phyloP scores from a whole-genome alignment of 2,329 filamentous ascomycete genomes.

The Neofusicoccum parvum region DNA sequence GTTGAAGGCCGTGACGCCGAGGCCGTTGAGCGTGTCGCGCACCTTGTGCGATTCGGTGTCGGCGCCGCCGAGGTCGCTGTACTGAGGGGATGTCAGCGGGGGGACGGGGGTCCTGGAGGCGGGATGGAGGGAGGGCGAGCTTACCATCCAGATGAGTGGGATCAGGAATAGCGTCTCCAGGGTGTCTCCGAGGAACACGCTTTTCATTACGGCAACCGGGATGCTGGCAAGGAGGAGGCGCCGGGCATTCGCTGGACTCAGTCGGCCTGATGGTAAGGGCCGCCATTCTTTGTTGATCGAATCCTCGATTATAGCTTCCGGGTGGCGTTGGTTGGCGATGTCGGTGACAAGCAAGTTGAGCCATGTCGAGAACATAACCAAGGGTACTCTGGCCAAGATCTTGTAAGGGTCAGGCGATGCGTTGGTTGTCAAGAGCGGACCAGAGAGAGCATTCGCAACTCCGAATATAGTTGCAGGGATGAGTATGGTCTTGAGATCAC shows the following conservation, averaged over 20 bases:
- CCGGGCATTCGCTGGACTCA: conserved; percentile 27
- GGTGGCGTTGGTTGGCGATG: conserved; percentile 35
- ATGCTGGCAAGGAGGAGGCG: conserved; percentile 24
- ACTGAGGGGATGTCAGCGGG: conserved; percentile 24
- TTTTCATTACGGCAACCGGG: conserved; percentile 23
- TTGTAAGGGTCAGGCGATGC: conserved; percentile 1
- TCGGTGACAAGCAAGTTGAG: conserved; percentile 28
- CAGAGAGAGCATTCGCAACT: not conserved
- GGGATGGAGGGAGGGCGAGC: not conserved
- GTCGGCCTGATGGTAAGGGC: conserved; percentile 31
- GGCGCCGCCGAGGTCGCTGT: conserved; percentile 44
- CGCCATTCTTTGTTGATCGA: conserved; percentile 45
- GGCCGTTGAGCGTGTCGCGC: conserved; percentile 37
- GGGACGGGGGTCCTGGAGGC: too few species aligned
- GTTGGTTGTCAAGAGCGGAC: not conserved
- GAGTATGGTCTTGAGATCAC: conserved; percentile 25
- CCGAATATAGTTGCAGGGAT: conserved; percentile 19
- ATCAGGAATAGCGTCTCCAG: conserved; percentile 35
- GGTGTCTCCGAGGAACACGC: conserved; percentile 28
- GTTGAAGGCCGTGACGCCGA: conserved; percentile 21
- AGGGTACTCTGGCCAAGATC: conserved; percentile 19
- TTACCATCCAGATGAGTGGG: conserved; percentile 35
- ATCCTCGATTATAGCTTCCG: conserved; percentile 41
- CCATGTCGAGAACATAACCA: conserved; percentile 31
- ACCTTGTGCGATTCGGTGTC: conserved; percentile 37